Evolutionary conservation across 371 early-diverging fungal genomes (phyloP), one percentile per base, ranked within the genome.

Genomic region (Mortierella sp.): DNA sequence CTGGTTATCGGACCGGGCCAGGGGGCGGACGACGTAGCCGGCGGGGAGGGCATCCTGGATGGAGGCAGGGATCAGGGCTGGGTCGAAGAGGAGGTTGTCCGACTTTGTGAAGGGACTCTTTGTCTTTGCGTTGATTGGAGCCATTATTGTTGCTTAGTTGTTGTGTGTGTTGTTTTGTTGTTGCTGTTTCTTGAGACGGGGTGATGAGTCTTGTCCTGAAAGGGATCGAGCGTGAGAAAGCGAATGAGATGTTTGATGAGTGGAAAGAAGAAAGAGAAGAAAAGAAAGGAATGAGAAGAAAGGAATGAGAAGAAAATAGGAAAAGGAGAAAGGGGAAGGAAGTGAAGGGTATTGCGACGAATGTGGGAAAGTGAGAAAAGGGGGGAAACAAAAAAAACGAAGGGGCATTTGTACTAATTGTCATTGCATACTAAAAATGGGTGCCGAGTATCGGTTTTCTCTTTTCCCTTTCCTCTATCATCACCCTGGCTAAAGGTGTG

Each of bases 1-100:
- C 34, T 79, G 79, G 87, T 93, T 97, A 85, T 99, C 99, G 26
- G 90, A 90, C 7, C 89, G 79, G 53, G 91, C 90, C 22, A 99
- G 91, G 13, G 99, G 96, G 19, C 98, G 91, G 55, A 98, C 80
- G 1, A 90, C 89, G 82, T 96, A 95, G 45, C 96, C 96, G 5
- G 88, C 84, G 39, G 97, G 96, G 47, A 99, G 88, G 34, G 83
- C 73, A 2, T 89, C 88, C 76, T 91, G 92, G 13, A 96, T 93
- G 65, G 93, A 88, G 29, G 91, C 89, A 24, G 94, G 94, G 75
- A 99, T 95, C 65, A 96, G 87, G 58, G 85, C 80, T 64, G 88
- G 77, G 77, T 92, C 89, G 82, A 97, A 98, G 68, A 98, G 89
- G 14, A 91, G 79, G 64, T 70, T 52, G 31, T 83, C 70, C 8